Conservation (phyloP, 257 asterid genomes). For the Rauvolfia tetraphylla region DNA sequence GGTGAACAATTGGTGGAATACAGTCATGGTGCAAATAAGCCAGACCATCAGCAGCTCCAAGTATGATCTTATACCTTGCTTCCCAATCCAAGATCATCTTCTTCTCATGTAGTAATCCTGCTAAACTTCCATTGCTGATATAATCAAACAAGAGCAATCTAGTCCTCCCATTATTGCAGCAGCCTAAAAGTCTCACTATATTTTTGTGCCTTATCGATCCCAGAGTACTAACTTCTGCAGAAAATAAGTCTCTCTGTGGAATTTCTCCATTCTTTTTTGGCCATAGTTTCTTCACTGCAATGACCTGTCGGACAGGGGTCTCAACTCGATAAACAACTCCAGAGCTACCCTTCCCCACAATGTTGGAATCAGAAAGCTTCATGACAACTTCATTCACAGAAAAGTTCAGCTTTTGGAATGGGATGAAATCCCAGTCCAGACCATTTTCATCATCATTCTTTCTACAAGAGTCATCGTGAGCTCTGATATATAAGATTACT, state of each 20-base stretch:
- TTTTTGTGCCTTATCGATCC: conserved; percentile 72
- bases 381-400: conserved; percentile 52
- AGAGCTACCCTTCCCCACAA: conserved; percentile 68
- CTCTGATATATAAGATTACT: conserved; percentile 32
- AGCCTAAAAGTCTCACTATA: conserved; percentile 67
- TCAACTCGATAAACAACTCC: conserved; percentile 67
- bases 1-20: conserved; percentile 65
- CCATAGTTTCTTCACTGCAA: conserved; percentile 68
- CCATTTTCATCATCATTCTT: conserved; percentile 45
- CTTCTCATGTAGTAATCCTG: conserved; percentile 57
- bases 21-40: conserved; percentile 80
- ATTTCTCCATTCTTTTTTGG: conserved; percentile 49
- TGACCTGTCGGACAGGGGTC: conserved; percentile 41
- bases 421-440: conserved; percentile 55
- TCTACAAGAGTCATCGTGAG: conserved; percentile 20
- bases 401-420: conserved; percentile 63
- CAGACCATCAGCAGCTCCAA: conserved; percentile 72
- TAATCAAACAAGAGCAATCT: conserved; percentile 64
- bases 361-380: conserved; percentile 55
- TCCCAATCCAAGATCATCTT: conserved; percentile 52
- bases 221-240: conserved; percentile 61
- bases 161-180: conserved; percentile 69
- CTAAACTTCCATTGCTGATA: conserved; percentile 66
- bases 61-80: conserved; percentile 57
- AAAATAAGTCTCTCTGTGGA: conserved; percentile 54